Percentiles rank a stretch among this genome's conserved stretches.
Conservation (phyloP, 805 yeast genomes). For the Candida mattraensis region DNA sequence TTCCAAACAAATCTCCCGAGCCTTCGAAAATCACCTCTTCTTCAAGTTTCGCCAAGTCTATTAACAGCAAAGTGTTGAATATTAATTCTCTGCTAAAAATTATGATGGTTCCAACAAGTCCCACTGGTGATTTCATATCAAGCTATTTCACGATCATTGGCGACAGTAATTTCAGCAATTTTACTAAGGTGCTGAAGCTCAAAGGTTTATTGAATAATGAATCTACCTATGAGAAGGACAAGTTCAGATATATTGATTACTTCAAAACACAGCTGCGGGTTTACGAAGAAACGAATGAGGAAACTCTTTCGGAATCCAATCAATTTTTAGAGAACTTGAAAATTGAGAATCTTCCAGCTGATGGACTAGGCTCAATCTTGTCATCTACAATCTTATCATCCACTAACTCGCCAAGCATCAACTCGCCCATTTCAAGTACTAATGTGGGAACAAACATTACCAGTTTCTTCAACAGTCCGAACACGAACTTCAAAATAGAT, state of each 20-base stretch:
- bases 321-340: conserved; percentile 26
- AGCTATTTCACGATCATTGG: conserved; percentile 66
- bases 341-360: conserved; percentile 22
- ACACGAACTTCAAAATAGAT: conserved; percentile 28
- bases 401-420: conserved; percentile 10
- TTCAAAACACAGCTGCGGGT: conserved; percentile 38
- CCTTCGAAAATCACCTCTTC: conserved; percentile 31
- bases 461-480: conserved; percentile 20
- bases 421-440: conserved; percentile 7
- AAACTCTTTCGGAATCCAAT: conserved; percentile 31
- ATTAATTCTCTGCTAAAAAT: conserved; percentile 70
- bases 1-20: conserved; percentile 47
- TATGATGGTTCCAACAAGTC: conserved; percentile 61
- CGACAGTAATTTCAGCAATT: conserved; percentile 62
- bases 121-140: conserved; percentile 61
- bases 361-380: conserved; percentile 10
- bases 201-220: conserved; percentile 46
- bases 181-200: conserved; percentile 60
- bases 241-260: conserved; percentile 37
- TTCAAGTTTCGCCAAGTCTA: conserved; percentile 25
- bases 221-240: conserved; percentile 36
- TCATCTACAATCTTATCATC: conserved; percentile 13
- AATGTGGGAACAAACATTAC: conserved; percentile 15
- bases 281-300: conserved; percentile 32
- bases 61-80: conserved; percentile 25